Evolutionary conservation across 2,329 filamentous ascomycete species (phyloP), one percentile per base, ranked within the genome.

Genomic region (Pseudocercospora vitis): DNA sequence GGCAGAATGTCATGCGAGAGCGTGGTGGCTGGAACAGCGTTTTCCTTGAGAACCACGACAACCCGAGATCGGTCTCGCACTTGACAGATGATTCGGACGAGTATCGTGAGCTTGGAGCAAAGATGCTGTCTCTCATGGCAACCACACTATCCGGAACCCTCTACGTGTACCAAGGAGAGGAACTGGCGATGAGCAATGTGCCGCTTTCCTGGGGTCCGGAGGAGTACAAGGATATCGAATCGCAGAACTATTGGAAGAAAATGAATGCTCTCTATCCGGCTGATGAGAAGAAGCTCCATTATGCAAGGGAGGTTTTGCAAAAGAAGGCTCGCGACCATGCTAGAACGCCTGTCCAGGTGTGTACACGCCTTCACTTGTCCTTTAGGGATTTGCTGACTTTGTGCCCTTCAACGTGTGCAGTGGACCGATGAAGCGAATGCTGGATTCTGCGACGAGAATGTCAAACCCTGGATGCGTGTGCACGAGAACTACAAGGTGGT

Each of bases 311-410:
- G 11, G 47, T 59, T 4, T 39, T 58, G 54, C 56, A 60, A 37
- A 56, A 49, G 37, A 62, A 60, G 42, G 57, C 57, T 28, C 49
- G 61, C n/a, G 61, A 63, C 26, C 55, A 89, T 64, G 78, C 83
- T 7, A 76, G 86, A n/a, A 78, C 82, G 3, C 86, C 86, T 0
- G 82, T n/a, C n/a, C n/a, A n/a, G n/a, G n/a, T n/a, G n/a, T n/a
- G n/a, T n/a, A n/a, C n/a, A n/a, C n/a, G n/a, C n/a, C n/a, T n/a
- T n/a, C n/a, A n/a, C n/a, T n/a, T n/a, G n/a, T n/a, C n/a, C n/a
- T n/a, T n/a, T n/a, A n/a, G n/a, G n/a, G n/a, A n/a, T n/a, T n/a
- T n/a, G n/a, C n/a, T n/a, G n/a, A n/a, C n/a, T n/a, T n/a, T n/a
- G n/a, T n/a, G n/a, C n/a, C n/a, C n/a, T n/a, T n/a, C n/a, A n/a